Base-by-base conservation (phyloP, 2,329 filamentous ascomycete species). In the Neocatenulostroma microsporum region DNA sequence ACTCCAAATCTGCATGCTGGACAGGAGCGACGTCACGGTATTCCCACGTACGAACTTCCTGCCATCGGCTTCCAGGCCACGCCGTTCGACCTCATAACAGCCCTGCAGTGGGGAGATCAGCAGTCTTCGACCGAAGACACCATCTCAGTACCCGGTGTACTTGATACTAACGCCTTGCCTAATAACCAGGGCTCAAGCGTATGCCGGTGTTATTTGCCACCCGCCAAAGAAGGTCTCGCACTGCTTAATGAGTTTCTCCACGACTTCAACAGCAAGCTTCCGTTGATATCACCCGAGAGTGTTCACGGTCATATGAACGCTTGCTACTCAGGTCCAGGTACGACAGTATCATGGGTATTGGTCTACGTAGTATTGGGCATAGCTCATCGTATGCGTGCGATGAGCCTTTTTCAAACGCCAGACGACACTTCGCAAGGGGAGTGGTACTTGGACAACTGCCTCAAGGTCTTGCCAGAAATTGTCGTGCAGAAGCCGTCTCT, bases 221-320 rank as follows among this genome's bases (percentile, higher is more conserved):
- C 18, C n/a, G 30, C 14, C 18, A 14, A 33, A 7, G 30, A 33
- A 7, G 30, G 6, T 10, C 24, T 13, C 10, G 18, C 30, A 6
- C 20, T 33, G 20, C 14, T 33, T 7, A 21, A 18, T 5, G 30
- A 33, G 14, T 33, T 9, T 15, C 30, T 33, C 30, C 20, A 21
- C 15, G 34, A 36, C 17, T 36, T 28, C 34, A 36, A 36, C 34
- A 30, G 24, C 17, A 36, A 36, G 19, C 15, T 36, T 17, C 34
- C 34, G 25, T 18, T 36, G 13, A 27, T 36, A 5, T 19, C 26
- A 6, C 34, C 34, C 4, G 12, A 21, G 25, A 10, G 21, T 25
- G 30, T 36, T 15, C n/a, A 20, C 12, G 11, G 11, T 7, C 34
- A 36, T 13, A 15, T 36, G 9, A 19, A 18, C 14, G 15, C 28